Base-by-base conservation (phyloP, 2,329 filamentous ascomycete genomes). In the Ceratocystis smalleyi region DNA sequence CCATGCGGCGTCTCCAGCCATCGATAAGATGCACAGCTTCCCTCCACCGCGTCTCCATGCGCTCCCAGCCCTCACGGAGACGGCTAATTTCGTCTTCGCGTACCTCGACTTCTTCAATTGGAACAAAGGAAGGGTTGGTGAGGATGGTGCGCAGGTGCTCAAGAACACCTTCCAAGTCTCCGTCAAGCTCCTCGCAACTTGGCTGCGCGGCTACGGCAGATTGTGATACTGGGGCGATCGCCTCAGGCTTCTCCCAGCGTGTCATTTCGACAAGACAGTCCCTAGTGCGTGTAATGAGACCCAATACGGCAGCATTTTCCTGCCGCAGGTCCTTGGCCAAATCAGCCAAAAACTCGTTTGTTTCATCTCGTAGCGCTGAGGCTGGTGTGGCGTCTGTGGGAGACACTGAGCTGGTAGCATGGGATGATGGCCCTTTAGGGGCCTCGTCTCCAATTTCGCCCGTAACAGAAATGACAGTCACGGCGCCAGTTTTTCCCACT, bases 61-160 rank as follows among this genome's bases (percentile, higher is more conserved):
- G 91, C 72, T 95, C 88, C 87, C 92, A 95, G 17, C 91, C 90
- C 64, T 87, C 83, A 64, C 89, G 84, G 59, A 99, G 78, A 62
- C 89, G 83, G 62, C 82, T 80, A 68, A 99, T 97, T 72, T 96
- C 91, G 66, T 95, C 87, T 68, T 99, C 92, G 64, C 92, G 84
- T n/a, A 91, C 76, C 71, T 95, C 86, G 1, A 99, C 90, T 73
- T 97, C 94, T 70, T 97, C 94, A 24, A 97, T 83, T 0, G 92
- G 89, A 15, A 96, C 94, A 72, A 97, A 99, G 1, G 91, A 95
- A 1, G 94, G 94, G 71, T 97, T 97, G 7, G 91, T 96, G 55
- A 99, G 79, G 45, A 99, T 83, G 1, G 82, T 87, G 68, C 88
- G 83, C 68, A 99, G 81, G 71, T 95, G 90, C 43, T 88, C 84